Evolutionary conservation across 1,139 yeast genomes (phyloP).

Genomic region (Kodamaea ohmeri): DNA sequence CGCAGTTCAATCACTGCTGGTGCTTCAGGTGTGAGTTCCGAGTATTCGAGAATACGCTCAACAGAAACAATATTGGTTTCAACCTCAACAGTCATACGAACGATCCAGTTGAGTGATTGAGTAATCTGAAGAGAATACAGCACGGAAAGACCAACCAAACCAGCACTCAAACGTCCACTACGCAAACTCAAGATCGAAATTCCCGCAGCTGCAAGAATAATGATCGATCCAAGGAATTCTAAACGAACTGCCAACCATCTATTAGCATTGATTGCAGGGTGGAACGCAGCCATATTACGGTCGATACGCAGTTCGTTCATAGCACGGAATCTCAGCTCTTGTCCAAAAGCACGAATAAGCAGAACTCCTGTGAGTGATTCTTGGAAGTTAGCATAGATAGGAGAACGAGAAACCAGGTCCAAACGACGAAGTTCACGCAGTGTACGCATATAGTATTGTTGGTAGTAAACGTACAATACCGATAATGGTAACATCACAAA

Average conservation of each 20-base stretch:
- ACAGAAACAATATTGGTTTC: constrained; percentile 96
- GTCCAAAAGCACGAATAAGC: constrained; percentile 85
- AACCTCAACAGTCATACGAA: constrained; percentile 96
- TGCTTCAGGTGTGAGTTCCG: constrained; percentile 74
- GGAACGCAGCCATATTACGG: constrained; percentile 83
- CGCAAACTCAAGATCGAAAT: constrained; percentile 68
- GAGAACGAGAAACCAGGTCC: constrained; percentile 90
- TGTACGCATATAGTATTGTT: constrained; percentile 83
- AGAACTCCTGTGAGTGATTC: constrained; percentile 89
- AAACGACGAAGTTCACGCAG: constrained; percentile 93
- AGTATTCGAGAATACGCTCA: constrained; percentile 89
- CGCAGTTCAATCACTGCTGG: constrained; percentile 66
- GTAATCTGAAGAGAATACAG: constrained; percentile 91
- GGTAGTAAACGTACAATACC: constrained; percentile 75
- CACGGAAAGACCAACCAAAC: constrained; percentile 89
- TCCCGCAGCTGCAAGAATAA: constrained; percentile 83
- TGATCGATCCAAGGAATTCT: constrained; percentile 84
- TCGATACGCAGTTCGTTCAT: constrained; percentile 80
- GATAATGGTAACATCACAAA: constrained; percentile 70
- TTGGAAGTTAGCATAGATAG: constrained; percentile 95
- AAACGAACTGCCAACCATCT: constrained; percentile 96
- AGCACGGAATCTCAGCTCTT: constrained; percentile 66
- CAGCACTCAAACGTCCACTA: constrained; percentile 73
- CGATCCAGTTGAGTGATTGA: constrained; percentile 94
- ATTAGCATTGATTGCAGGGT: constrained; percentile 90